Conservation (phyloP, 805 yeast species). For the Lachancea mirantina region DNA sequence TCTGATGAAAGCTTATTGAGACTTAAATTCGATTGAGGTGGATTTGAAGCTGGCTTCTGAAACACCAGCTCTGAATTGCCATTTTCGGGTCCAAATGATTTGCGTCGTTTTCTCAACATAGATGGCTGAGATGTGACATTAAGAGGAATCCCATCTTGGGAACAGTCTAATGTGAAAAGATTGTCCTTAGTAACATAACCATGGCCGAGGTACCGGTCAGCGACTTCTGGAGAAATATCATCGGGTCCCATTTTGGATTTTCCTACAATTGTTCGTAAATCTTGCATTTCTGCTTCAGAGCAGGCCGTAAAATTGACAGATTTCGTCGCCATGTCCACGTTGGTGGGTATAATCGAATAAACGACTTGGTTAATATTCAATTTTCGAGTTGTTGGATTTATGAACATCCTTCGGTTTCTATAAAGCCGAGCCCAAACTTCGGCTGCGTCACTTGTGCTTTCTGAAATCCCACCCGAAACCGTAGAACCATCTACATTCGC, state of each 20-base stretch:
- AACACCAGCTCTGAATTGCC: too few species aligned
- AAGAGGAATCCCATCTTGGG: conserved; percentile 4
- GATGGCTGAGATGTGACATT: neutral
- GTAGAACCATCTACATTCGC: conserved; percentile 1
- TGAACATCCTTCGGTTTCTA: conserved; percentile 1
- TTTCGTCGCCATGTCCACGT: conserved; percentile 9
- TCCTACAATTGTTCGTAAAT: neutral
- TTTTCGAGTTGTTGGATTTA: conserved; percentile 5
- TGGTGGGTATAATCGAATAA: conserved; percentile 11
- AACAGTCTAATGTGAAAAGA: conserved; percentile 4
- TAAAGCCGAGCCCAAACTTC: conserved; percentile 5
- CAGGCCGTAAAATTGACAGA: conserved; percentile 6
- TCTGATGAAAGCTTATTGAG: neutral
- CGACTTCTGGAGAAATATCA: neutral
- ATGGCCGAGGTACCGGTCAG: neutral
- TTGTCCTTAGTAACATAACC: conserved; percentile 4
- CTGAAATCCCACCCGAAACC: neutral
- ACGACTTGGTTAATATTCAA: conserved; percentile 12
- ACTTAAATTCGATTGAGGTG: neutral
- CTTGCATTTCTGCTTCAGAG: neutral
- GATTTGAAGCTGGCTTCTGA: neutral
- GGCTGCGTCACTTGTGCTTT: conserved; percentile 1
- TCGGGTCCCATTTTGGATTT: conserved; percentile 1
- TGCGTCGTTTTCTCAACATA: conserved; percentile 1
- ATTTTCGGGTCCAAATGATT: too few species aligned